These are phyloP conservation scores for Medicago lupulina DNA, from an alignment of 306 rosid genomes.

Conservation along the genomic window DNA sequence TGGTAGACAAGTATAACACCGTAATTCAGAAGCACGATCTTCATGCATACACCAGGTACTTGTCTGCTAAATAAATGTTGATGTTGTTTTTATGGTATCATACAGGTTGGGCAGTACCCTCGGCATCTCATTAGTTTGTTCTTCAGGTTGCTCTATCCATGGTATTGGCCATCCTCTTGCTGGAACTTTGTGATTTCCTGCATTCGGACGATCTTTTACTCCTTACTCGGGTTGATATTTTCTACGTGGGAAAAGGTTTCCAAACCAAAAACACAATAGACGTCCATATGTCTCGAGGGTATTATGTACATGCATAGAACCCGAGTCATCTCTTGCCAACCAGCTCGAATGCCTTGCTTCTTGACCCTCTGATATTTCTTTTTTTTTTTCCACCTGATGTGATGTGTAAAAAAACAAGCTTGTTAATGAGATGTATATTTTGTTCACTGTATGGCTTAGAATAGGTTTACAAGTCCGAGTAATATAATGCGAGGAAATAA, in stretches of 20 bases:
- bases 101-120: slow-evolving; percentile 91
- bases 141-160: slow-evolving; percentile 92
- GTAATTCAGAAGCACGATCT: slow-evolving; percentile 1
- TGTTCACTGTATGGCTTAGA: slow-evolving; percentile 23
- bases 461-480: not conserved
- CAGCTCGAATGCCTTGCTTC: not conserved
- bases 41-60: not conserved
- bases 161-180: slow-evolving; percentile 99
- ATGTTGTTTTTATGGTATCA: slow-evolving; percentile 4
- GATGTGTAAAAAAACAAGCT: slow-evolving; percentile 38
- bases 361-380: not conserved
- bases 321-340: slow-evolving; percentile 10
- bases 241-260: slow-evolving; percentile 64
- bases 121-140: slow-evolving; percentile 94
- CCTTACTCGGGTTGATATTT: slow-evolving; percentile 62
- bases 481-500: not conserved
- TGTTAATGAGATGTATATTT: slow-evolving; percentile 37
- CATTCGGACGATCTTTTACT: slow-evolving; percentile 58
- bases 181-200: slow-evolving; percentile 75
- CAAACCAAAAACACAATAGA: slow-evolving; percentile 51
- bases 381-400: not conserved
- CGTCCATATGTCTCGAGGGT: not conserved
- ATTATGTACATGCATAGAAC: slow-evolving; percentile 5
- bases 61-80: not conserved
- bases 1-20: not conserved